Base-by-base conservation (phyloP, 768 basidiomycete genomes). In the Phylloporus rhodoxanthus region DNA sequence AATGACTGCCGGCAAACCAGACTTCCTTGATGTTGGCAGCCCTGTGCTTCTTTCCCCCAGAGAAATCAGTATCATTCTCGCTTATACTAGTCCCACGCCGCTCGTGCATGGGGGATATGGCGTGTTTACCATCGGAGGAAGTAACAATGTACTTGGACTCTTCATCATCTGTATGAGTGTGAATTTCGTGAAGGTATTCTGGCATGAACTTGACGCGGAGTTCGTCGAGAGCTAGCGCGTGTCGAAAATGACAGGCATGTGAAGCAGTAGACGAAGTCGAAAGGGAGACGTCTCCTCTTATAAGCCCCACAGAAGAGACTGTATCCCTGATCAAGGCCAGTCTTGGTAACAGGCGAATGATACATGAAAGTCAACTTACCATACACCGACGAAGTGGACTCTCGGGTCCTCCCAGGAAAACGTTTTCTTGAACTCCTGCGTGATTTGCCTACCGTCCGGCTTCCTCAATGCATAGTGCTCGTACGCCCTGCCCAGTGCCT, bases 181-280 rank as follows among this genome's bases (percentile, higher is more conserved):
- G 68, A 52, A 57, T 57, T 54, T 70, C 62, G 8, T 58, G 60
- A 39, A 67, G 48, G 42, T 73, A 71, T 13, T 64, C 49, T 15
- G 75, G 70, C 51, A 81, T 76, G 60, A 82, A 83, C 60, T 80
- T 82, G 47, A 77, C 70, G 1, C 82, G 74, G 5, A 71, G 75
- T 46, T 84, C 82, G 44, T 84, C 82, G 15, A 87, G 73, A 2
- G 82, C 65, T 14, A 85, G 60, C 1, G 82, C 82, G 45, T 87
- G 84, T 14, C 84, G 73, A 64, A 85, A 82, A 15, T 76, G 73
- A 3, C 71, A 71, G 33, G 82, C 76, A 50, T 77, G 76, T 10
- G 70, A 72, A 45, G 81, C 80, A 4, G 76, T 75, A 2, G 71
- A 74, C 1, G 78, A 77, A 58, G 83, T 82, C 0, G 82, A 82